Evolutionary conservation across 495 filamentous ascomycete genomes (phyloP).

Genomic region (Cenococcum geophilum): DNA sequence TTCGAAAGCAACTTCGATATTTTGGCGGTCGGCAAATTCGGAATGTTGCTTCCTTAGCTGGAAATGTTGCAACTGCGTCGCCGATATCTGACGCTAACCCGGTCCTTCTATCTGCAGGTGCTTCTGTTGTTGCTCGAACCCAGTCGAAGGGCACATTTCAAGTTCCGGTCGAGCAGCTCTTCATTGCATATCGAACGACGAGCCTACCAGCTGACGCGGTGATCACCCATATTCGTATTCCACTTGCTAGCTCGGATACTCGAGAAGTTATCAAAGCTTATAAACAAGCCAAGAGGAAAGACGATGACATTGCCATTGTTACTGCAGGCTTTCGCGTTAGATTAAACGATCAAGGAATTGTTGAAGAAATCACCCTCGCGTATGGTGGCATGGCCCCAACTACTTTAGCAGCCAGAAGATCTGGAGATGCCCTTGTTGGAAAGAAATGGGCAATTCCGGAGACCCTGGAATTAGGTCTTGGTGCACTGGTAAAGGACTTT

Average conservation of each 20-base stretch:
- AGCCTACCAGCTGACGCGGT: conserved; percentile 36
- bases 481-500: conserved; percentile 19
- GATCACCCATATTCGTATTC: conserved; percentile 29
- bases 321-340: conserved; percentile 22
- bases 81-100: conserved; percentile 43
- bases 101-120: conserved; percentile 37
- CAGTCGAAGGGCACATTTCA: conserved; percentile 27
- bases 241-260: conserved; percentile 7
- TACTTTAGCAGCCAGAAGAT: conserved; percentile 14
- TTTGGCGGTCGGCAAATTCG: conserved; percentile 42
- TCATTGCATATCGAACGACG: conserved; percentile 40
- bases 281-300: conserved; percentile 31
- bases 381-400: conserved; percentile 31
- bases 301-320: conserved; percentile 32
- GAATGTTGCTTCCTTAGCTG: conserved; percentile 41
- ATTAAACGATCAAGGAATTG: conserved; percentile 11
- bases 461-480: conserved; percentile 16
- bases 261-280: conserved; percentile 26
- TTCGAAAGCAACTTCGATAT: conserved; percentile 40
- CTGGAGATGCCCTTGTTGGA: conserved; percentile 14
- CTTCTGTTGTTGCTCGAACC: conserved; percentile 32
- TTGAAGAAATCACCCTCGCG: conserved; percentile 20
- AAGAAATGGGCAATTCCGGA: conserved; percentile 21
- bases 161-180: conserved; percentile 37
- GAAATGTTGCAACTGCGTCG: conserved; percentile 42